Evolutionary conservation across 148 eudicot genomes (phyloP), one percentile per base, ranked within the genome.

Genomic region (Nyssa sinensis): DNA sequence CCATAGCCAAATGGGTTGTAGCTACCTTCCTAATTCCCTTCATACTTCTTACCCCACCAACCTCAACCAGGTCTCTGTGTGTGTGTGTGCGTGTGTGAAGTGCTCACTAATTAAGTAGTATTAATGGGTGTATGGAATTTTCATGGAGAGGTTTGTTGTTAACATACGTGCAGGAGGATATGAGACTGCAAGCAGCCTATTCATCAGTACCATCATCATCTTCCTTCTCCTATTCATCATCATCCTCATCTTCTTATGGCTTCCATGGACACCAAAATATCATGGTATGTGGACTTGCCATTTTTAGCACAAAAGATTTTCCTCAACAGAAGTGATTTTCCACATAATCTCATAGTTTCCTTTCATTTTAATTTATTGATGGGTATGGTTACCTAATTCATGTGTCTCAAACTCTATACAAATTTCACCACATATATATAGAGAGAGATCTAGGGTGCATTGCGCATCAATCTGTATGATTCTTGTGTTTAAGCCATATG

Each of bases 1-100:
- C 47, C 90, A 88, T 30, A 75, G 60, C 37, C 92, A 88, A 77
- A 62, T 91, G 80, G 96, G 79, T 28, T 6, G 16, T 66, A 64
- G 19, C 58, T 86, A 73, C 49, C 71, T 72, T 58, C 77, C 74
- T 71, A n/a, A n/a, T n/a, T 34, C 79, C 25, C 29, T 25, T 41
- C 62, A 49, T 12, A 34, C 53, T 57, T 72, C 49, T 58, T 29
- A 64, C 49, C 63, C 75, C n/a, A 29, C 66, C 33, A 70, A 51
- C 27, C 70, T 69, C 27, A 51, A 1, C 64, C 84, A 82, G 80
- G 82, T 81, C 76, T 32, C 70, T 37, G 41, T 13, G 44, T 59
- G 58, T 71, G 34, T 66, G 29, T 34, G 34, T 47, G n/a, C n/a
- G n/a, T n/a, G n/a, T n/a, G n/a, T n/a, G n/a, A n/a, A n/a, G n/a